Base-by-base conservation (phyloP, 2,329 filamentous ascomycete genomes). In the Talaromyces sp. region DNA sequence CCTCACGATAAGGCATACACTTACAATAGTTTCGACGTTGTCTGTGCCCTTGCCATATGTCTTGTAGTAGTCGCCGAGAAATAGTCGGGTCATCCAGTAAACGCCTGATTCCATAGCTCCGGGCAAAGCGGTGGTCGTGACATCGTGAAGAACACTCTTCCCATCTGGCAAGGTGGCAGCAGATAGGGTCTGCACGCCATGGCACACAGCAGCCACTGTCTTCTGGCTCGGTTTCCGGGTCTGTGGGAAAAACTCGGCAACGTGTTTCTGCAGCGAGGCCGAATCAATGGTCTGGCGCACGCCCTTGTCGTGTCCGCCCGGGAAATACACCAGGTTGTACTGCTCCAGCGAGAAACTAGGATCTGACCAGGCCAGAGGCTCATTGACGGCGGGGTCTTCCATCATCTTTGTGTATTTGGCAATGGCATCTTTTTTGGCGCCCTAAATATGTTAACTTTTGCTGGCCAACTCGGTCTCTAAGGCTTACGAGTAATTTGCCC, bases 61-160 rank as follows among this genome's bases (percentile, higher is more conserved):
- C 75, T 84, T 84, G 68, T 83, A 84, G 64, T 84, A 84, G 59
- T 84, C 82, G 3, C 81, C 82, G 13, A 84, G 67, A 49, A 82
- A 78, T 2, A 71, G 68, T 41, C 79, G 71, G 3, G 82, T 84
- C 3, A 75, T 73, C 75, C 80, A 81, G 61, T 78, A 84, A 1
- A 79, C 79, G 19, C 73, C 57, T 63, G 80, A 77, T 67, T 84
- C 82, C 66, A 83, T 82, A 26, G 73, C 68, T 0, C 74, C 75
- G 0, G 81, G 81, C 51, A 84, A 69, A 0, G 81, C 76, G 0
- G 82, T 83, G 6, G 81, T 84, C 3, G 65, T 68, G 62, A 77
- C 80, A 31, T 80, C 77, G 56, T 78, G 73, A 26, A 84, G 69
- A 3, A 83, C 71, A 61, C 80, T 82, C 62, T 73, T 77, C 29